Evolutionary conservation across 2,329 filamentous ascomycete species (phyloP), one percentile per base, ranked within the genome.

Genomic region (Ophiostoma australiae): DNA sequence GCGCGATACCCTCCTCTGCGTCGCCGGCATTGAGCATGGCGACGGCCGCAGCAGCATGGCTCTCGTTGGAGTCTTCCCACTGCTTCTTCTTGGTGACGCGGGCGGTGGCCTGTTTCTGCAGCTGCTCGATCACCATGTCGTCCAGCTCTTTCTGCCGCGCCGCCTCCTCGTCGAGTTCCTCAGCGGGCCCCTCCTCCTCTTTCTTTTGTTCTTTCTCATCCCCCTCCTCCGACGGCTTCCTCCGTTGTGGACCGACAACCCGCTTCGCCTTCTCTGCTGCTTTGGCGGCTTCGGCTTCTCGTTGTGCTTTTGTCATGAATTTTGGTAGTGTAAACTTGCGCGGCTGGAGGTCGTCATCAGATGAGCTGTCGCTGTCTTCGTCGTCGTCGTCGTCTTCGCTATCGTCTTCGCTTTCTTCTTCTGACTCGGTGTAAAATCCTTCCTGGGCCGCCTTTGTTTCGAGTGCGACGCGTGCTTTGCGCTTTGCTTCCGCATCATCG

Each of bases 81-180:
- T 93, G 89, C 78, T 92, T 93, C 80, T 92, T 93, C 0, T 89
- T 88, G 0, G 89, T 89, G 17, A 71, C 35, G 70, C 89, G 87
- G 31, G 91, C 92, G 4, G 90, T 90, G 0, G 91, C 86, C 76
- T 94, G 91, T 75, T 91, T 92, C 76, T 91, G 89, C 63, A 98
- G 88, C 78, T 98, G 93, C 75, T 94, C 92, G 78, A 97, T 93
- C 17, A 99, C 88, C 11, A 98, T 82, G 71, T 87, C 89, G 78
- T 97, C 90, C 78, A 90, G 88, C 48, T 87, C 86, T 1, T 84
- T 88, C 71, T 86, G 86, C 1, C 83, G 86, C 3, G 79, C 80
- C 4, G 79, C 76, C 27, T 58, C 71, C 37, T 73, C 75, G 8
- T 73, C 74, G 20, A 66, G 33, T 17, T 76, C 73, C 1, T 55